Conservation (phyloP, 2,329 filamentous ascomycete species). For the Plenodomus lindquistii region DNA sequence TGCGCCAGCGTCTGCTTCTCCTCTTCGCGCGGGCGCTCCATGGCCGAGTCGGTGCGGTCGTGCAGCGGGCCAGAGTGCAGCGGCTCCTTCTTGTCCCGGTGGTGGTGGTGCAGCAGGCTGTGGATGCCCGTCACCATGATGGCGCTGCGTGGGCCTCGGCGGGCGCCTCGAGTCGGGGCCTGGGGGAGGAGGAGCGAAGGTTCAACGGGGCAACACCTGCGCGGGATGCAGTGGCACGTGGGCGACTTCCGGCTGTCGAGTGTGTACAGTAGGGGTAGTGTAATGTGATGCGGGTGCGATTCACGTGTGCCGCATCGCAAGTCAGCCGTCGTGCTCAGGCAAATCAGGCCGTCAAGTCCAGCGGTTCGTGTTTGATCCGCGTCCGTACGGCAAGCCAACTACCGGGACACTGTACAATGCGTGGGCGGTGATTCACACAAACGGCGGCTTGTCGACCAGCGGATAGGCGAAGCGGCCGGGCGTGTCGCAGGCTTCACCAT, state of each 20-base stretch:
- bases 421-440: slow-evolving; percentile 12
- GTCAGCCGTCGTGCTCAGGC: slow-evolving; percentile 4
- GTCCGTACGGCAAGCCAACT: not conserved
- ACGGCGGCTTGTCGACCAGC: slow-evolving; percentile 11
- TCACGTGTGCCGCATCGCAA: slow-evolving; percentile 2
- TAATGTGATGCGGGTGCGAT: not conserved
- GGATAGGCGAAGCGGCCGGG: slow-evolving; percentile 22
- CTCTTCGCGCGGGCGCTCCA: slow-evolving; percentile 49
- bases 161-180: not conserved
- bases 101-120: slow-evolving; percentile 43
- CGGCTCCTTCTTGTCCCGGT: slow-evolving; percentile 30
- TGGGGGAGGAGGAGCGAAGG: slow-evolving; percentile 13
- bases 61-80: slow-evolving; percentile 29
- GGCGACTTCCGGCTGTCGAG: too few species aligned
- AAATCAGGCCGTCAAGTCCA: not conserved
- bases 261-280: slow-evolving; percentile 7
- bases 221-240: too few species aligned
- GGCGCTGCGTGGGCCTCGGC: slow-evolving; percentile 11
- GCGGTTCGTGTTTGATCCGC: too few species aligned
- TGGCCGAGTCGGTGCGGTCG: slow-evolving; percentile 40
- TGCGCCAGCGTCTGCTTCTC: slow-evolving; percentile 52
- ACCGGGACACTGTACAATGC: not conserved
- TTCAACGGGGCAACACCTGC: too few species aligned
- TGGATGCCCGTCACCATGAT: slow-evolving; percentile 45
- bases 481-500: slow-evolving; percentile 24